Evolutionary conservation across 257 asterid genomes (phyloP).

Genomic region (Petrea volubilis): DNA sequence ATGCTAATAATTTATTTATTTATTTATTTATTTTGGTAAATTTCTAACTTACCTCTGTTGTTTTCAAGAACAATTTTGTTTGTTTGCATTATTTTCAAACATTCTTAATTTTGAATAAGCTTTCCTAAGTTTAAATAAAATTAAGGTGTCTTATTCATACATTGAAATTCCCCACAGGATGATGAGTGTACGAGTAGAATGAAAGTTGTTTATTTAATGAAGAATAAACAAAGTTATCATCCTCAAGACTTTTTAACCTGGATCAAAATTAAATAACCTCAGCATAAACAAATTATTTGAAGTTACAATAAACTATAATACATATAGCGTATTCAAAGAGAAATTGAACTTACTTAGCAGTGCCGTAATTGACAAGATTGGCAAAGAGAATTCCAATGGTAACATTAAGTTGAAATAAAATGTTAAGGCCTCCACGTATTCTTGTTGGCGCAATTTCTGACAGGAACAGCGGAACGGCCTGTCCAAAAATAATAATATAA

Average conservation of each 20-base stretch:
- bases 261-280: no score
- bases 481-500: constrained; percentile 14
- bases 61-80: no score
- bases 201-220: background rate
- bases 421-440: constrained; percentile 94
- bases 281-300: background rate
- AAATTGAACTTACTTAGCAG: constrained; percentile 49
- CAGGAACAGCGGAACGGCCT: constrained; percentile 88
- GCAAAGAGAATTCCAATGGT: constrained; percentile 90
- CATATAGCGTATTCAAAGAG: background rate
- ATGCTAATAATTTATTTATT: no score
- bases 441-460: constrained; percentile 97
- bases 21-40: no score
- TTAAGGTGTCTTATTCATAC: background rate
- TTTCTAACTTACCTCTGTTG: no score
- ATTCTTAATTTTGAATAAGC: no score
- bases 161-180: background rate
- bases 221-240: constrained; percentile 14
- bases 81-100: no score
- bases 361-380: constrained; percentile 79
- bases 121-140: background rate
- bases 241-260: background rate
- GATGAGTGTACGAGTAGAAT: background rate
- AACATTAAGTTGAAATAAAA: constrained; percentile 80
- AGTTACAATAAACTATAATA: background rate